Conservation (phyloP, 805 yeast species). For the Monosporozyma aerobia region DNA sequence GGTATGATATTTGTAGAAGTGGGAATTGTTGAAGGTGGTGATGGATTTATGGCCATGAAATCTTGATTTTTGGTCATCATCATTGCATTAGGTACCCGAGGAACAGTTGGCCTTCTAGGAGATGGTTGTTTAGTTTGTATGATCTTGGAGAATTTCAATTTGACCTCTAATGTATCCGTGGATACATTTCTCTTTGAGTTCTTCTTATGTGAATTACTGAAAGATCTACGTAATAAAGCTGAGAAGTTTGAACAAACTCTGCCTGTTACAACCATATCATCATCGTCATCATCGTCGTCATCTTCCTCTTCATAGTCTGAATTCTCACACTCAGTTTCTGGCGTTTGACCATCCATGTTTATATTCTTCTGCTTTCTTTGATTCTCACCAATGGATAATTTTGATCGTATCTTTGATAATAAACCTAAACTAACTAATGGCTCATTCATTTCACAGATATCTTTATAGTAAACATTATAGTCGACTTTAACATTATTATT, state of each 20-base stretch:
- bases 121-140: slow-evolving; percentile 3
- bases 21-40: neutral
- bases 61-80: neutral
- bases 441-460: slow-evolving; percentile 28
- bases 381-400: slow-evolving; percentile 3
- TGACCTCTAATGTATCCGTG: slow-evolving; percentile 27
- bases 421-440: slow-evolving; percentile 30
- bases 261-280: slow-evolving; percentile 23
- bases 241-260: slow-evolving; percentile 31
- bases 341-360: neutral
- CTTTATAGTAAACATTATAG: slow-evolving; percentile 28
- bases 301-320: slow-evolving; percentile 4
- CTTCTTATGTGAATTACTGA: slow-evolving; percentile 13
- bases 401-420: slow-evolving; percentile 25
- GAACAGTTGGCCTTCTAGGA: neutral
- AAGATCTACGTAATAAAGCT: slow-evolving; percentile 24
- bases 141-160: slow-evolving; percentile 26
- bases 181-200: slow-evolving; percentile 5
- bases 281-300: slow-evolving; percentile 14
- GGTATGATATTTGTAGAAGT: neutral
- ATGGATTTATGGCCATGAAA: neutral
- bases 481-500: slow-evolving; percentile 14
- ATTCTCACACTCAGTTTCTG: neutral
- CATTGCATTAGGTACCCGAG: neutral
- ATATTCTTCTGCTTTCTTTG: neutral